Conservation (phyloP, 257 asterid species). For the Plantago elongata region DNA sequence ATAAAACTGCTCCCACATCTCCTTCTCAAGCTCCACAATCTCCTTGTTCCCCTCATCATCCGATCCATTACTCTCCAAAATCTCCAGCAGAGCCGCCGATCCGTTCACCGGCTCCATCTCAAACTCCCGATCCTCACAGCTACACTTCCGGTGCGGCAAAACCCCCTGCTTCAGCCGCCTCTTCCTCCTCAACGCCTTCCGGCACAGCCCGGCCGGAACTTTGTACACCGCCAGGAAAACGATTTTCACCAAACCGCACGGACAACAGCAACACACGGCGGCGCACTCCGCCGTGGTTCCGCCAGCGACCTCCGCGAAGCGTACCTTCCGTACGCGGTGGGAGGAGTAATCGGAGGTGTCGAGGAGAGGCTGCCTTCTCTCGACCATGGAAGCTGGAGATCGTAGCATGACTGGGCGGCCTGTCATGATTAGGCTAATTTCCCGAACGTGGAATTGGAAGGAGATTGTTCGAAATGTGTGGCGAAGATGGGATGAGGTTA, state of each 20-base stretch:
- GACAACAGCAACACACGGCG: slow-evolving; percentile 82
- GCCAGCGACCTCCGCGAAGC: slow-evolving; percentile 70
- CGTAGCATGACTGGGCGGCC: background rate
- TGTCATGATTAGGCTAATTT: slow-evolving; percentile 4
- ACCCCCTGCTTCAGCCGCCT: slow-evolving; percentile 40
- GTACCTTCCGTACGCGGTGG: slow-evolving; percentile 23
- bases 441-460: too few species aligned
- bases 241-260: slow-evolving; percentile 53
- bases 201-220: slow-evolving; percentile 68
- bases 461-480: too few species aligned
- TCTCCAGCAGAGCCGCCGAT: slow-evolving; percentile 17
- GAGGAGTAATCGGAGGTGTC: slow-evolving; percentile 26
- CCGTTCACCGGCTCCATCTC: slow-evolving; percentile 19
- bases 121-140: slow-evolving; percentile 29
- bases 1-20: slow-evolving; percentile 67
- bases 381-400: slow-evolving; percentile 18
- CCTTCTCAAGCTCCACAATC: slow-evolving; percentile 49
- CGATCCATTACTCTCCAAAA: slow-evolving; percentile 20
- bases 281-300: slow-evolving; percentile 80
- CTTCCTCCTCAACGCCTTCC: slow-evolving; percentile 46
- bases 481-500: too few species aligned
- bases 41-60: slow-evolving; percentile 23
- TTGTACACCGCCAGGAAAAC: slow-evolving; percentile 57
- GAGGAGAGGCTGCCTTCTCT: slow-evolving; percentile 48
- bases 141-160: slow-evolving; percentile 31